Evolutionary conservation across 345 rosid genomes (phyloP).

Genomic region (Corymbia maculata): DNA sequence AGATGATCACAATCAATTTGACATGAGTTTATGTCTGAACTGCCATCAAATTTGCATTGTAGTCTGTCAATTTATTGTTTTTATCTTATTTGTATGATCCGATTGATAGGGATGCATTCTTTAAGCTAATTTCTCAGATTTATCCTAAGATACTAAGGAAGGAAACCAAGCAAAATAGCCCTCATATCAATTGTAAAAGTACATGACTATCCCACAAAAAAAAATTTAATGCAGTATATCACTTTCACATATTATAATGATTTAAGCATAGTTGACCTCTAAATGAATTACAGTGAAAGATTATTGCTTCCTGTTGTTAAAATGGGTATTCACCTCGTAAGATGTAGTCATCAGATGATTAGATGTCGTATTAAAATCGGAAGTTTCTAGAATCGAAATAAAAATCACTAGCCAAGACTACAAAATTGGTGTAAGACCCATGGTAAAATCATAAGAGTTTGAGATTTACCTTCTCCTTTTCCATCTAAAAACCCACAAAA

Average conservation of each 20-base stretch:
- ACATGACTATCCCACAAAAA: neutral
- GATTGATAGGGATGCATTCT: too few species aligned
- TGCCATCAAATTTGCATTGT: too few species aligned
- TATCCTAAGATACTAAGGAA: neutral
- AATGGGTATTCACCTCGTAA: neutral
- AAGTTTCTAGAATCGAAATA: neutral
- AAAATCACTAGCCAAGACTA: too few species aligned
- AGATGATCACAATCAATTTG: too few species aligned
- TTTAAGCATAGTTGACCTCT: neutral
- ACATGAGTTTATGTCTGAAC: too few species aligned
- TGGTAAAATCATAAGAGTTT: too few species aligned
- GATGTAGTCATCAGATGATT: neutral
- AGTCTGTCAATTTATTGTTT: too few species aligned
- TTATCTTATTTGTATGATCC: too few species aligned
- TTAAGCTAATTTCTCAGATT: neutral
- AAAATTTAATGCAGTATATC: neutral
- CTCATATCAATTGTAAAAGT: neutral
- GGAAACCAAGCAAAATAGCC: neutral
- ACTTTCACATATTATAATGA: neutral
- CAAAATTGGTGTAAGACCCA: too few species aligned
- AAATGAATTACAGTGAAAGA: neutral
- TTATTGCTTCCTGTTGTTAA: neutral
- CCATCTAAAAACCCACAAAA: too few species aligned
- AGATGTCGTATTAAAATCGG: neutral
- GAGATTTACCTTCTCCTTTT: too few species aligned